Conservation (phyloP, 805 yeast species). For the Starmerella etchellsii region DNA sequence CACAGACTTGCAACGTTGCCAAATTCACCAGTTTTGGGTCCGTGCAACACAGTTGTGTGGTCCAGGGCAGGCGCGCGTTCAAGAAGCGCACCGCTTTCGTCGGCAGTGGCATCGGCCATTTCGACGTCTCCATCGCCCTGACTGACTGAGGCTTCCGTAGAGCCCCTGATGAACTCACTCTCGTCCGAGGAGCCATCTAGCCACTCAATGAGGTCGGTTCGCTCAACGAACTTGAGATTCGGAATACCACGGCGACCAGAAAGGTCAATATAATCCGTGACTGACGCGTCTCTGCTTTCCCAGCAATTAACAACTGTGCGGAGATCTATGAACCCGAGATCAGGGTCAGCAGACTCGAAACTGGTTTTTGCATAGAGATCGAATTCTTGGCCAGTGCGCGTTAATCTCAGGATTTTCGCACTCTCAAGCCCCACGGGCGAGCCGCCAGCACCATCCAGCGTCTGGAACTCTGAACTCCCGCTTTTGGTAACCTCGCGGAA, state of each 20-base stretch:
- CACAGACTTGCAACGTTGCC: constrained; percentile 28
- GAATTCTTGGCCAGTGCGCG: constrained; percentile 6
- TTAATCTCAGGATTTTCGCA: constrained; percentile 4
- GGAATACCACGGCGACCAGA: constrained; percentile 53
- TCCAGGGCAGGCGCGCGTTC: constrained; percentile 26
- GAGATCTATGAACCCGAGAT: constrained; percentile 9
- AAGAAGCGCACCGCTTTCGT: neutral
- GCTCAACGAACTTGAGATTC: constrained; percentile 69
- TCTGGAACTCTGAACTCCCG: constrained; percentile 5
- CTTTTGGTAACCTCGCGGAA: constrained; percentile 8
- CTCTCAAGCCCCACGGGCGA: constrained; percentile 2
- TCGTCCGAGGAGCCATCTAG: constrained; percentile 53
- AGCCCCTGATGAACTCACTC: constrained; percentile 38
- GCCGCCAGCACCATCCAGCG: constrained; percentile 5
- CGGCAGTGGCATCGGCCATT: constrained; percentile 5
- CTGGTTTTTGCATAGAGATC: constrained; percentile 11
- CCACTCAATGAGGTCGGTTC: constrained; percentile 76
- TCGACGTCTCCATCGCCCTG: constrained; percentile 10
- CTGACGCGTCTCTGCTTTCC: constrained; percentile 56
- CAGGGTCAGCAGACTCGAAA: constrained; percentile 12
- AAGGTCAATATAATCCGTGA: constrained; percentile 67
- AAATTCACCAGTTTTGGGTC: constrained; percentile 28
- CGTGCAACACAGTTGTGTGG: constrained; percentile 32
- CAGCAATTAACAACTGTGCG: constrained; percentile 39
- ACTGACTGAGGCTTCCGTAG: neutral